A percentile compares a stretch with the other conserved stretches of the same genome.
phyloP scores from a whole-genome alignment of 208 protist genomes.

The Trypanosoma melophagium region DNA sequence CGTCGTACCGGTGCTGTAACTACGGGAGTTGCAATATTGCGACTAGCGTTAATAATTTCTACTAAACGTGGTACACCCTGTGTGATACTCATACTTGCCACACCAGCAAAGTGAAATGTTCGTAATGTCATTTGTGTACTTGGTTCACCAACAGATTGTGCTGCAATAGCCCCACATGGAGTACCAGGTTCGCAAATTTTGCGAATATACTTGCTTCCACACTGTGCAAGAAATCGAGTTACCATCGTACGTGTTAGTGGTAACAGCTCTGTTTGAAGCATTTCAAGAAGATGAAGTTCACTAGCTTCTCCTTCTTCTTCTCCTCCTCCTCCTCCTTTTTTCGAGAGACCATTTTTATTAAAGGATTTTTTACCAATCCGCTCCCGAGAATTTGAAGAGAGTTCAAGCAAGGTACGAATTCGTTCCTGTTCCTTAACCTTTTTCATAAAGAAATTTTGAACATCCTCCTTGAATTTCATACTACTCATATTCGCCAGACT shows the following conservation, averaged over 20 bases:
- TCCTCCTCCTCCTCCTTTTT: neutral
- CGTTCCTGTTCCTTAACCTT: constrained; percentile 55
- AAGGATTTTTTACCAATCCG: neutral
- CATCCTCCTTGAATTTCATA: constrained; percentile 73
- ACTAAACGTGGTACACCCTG: constrained; percentile 97
- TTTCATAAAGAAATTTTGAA: constrained; percentile 68
- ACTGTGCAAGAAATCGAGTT: constrained; percentile 66
- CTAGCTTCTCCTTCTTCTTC: neutral
- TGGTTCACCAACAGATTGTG: constrained; percentile 99
- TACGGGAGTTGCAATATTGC: constrained; percentile 98
- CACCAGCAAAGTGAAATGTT: constrained; percentile 99
- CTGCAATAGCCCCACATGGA: constrained; percentile 98
- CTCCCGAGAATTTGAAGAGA: constrained; percentile 29
- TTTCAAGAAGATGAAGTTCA: constrained; percentile 39
- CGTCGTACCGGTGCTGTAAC: constrained; percentile 86
- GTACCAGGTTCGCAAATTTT: constrained; percentile 96
- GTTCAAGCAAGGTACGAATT: constrained; percentile 57
- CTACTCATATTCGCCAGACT: constrained; percentile 32
- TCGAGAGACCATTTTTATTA: constrained; percentile 3
- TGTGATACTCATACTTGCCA: constrained; percentile 99
- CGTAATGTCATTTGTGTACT: constrained; percentile 99
- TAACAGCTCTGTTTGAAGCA: constrained; percentile 64
- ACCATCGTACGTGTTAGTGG: constrained; percentile 75
- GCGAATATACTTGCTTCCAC: constrained; percentile 78
- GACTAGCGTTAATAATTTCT: constrained; percentile 99